phyloP scores from a whole-genome alignment of 352 stramenopile species.

The Pythium scleroteichum region DNA sequence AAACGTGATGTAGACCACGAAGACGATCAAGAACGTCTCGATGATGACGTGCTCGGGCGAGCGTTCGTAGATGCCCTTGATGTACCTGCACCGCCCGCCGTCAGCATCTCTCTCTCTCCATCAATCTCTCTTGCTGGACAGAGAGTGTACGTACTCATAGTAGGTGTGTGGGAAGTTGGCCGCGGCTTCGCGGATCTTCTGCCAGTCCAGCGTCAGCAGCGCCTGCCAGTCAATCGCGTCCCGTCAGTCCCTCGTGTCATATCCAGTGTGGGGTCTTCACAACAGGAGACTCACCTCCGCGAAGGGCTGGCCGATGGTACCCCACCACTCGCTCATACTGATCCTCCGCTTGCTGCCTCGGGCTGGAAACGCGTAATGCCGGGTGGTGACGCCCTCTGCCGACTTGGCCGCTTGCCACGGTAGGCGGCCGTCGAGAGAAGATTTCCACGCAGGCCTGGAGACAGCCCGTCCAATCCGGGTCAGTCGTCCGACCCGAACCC shows the following conservation, averaged over 20 bases:
- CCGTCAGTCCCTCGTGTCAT: too few species aligned
- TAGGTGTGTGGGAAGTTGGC: slow-evolving; percentile 66
- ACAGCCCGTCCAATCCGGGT: too few species aligned
- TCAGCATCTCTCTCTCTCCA: slow-evolving; percentile 4
- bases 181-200: slow-evolving; percentile 63
- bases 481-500: neutral
- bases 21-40: slow-evolving; percentile 96
- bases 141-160: slow-evolving; percentile 53
- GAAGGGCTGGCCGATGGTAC: slow-evolving; percentile 73
- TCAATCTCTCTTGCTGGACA: neutral
- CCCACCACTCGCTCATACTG: slow-evolving; percentile 80
- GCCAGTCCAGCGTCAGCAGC: slow-evolving; percentile 56
- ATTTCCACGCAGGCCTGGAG: slow-evolving; percentile 11
- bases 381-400: neutral
- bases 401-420: neutral
- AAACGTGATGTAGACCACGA: slow-evolving; percentile 95
- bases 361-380: neutral
- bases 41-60: slow-evolving; percentile 95
- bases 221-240: slow-evolving; percentile 31
- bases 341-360: slow-evolving; percentile 1
- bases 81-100: slow-evolving; percentile 41
- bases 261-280: too few species aligned
- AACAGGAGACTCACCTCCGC: slow-evolving; percentile 60
- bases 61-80: slow-evolving; percentile 78
- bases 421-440: slow-evolving; percentile 19